Conservation (phyloP, 2,329 filamentous ascomycete genomes). For the Penicillium crustosum region DNA sequence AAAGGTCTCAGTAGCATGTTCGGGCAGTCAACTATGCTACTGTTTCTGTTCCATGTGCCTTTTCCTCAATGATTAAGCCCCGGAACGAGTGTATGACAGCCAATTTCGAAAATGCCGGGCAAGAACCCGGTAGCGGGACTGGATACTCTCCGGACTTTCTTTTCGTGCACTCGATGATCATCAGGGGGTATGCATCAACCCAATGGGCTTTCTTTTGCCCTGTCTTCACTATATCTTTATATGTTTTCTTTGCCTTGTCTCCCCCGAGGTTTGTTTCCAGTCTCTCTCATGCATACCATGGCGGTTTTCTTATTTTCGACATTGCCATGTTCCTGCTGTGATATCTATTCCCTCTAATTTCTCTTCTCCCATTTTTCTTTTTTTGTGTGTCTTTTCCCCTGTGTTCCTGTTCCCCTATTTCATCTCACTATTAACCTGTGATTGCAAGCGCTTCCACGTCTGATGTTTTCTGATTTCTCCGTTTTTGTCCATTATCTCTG, state of each 20-base stretch:
- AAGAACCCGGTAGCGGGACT: neutral
- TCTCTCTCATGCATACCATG: conserved; percentile 19
- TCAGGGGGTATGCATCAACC: conserved; percentile 1
- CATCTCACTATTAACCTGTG: neutral
- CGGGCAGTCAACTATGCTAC: conserved; percentile 3
- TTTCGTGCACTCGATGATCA: conserved; percentile 6
- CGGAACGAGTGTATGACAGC: neutral
- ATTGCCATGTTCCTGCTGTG: conserved; percentile 3
- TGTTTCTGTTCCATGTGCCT: conserved; percentile 6
- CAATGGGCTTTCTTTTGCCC: conserved; percentile 4
- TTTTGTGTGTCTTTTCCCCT: neutral
- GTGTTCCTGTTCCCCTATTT: neutral
- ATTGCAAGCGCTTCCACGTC: conserved; percentile 13
- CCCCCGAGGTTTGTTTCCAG: neutral
- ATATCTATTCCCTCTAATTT: conserved; percentile 8
- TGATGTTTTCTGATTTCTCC: conserved; percentile 2
- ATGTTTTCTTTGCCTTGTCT: conserved; percentile 3
- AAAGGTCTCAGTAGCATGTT: conserved; percentile 4
- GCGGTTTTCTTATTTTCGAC: conserved; percentile 10
- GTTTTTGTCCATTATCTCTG: neutral
- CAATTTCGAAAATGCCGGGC: neutral
- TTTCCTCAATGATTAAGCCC: neutral
- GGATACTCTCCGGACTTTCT: neutral
- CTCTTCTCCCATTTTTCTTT: neutral
- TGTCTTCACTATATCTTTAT: neutral